Evolutionary conservation across 78 protist species (phyloP), one percentile per base, ranked within the genome.

Genomic region (Dictyostelium capitatum): DNA sequence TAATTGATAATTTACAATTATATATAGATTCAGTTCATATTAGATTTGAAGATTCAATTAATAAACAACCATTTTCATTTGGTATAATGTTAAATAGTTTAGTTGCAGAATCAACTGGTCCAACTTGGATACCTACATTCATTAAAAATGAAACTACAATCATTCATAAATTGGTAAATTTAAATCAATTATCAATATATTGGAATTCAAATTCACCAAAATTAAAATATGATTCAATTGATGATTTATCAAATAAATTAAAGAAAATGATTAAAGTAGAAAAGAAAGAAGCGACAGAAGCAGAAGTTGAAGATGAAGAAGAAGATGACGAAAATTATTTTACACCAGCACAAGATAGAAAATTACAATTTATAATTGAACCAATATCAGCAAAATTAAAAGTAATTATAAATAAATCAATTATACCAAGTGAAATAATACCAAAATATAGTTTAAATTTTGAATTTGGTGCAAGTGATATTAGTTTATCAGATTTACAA

Each of bases 11-110:
- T 51, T 48, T 85, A 77, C 92, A 85, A 77, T 32, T 85, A 10
- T 85, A 77, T 64, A 85, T 85, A 23, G 79, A 85, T 37, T 85
- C 92, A 30, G 85, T 85, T 75, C 92, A 85, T 65, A 85, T 85
- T 48, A 85, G 92, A 64, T 85, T 70, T 50, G 92, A 85, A 77
- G 92, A 77, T 64, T 14, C 15, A 23, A 12, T 47, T 15, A 48
- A 74, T 57, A 77, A 78, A 43, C 54, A 47, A 72, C 47, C 78
- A 19, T 85, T 85, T 50, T 81, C 92, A 62, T 82, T 85, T 47
- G 92, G 92, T 41, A 41, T 85, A 6, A 85, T 67, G 20, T 59
- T 85, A 46, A 85, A 77, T 47, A 54, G 54, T 47, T 64, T 85
- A 14, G 51, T 59, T 6, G 83, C 92, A 19, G 83, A 85, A n/a